phyloP scores from a whole-genome alignment of 1,284 basidiomycete species.

The Cryptococcus jaspeensis region DNA sequence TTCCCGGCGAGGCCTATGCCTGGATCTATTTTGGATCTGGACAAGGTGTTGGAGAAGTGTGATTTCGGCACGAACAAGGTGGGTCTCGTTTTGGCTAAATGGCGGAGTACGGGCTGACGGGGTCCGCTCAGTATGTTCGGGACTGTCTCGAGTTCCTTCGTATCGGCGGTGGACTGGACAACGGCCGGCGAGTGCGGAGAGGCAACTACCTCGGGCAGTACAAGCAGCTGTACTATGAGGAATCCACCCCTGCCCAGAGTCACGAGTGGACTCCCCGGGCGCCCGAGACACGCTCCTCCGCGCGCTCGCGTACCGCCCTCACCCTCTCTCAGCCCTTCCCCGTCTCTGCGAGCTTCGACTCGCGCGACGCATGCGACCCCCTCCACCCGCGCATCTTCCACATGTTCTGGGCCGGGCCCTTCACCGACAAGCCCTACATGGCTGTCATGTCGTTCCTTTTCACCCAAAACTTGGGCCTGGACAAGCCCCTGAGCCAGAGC shows the following conservation, averaged over 20 bases:
- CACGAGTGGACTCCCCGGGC: slow-evolving; percentile 30
- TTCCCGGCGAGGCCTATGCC: slow-evolving; percentile 75
- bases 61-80: slow-evolving; percentile 80
- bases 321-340: slow-evolving; percentile 34
- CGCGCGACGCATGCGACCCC: slow-evolving; percentile 61
- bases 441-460: slow-evolving; percentile 74
- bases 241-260: slow-evolving; percentile 33
- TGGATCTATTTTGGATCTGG: slow-evolving; percentile 79
- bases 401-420: slow-evolving; percentile 81
- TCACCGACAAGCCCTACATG: slow-evolving; percentile 80
- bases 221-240: slow-evolving; percentile 65
- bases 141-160: slow-evolving; percentile 73
- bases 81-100: slow-evolving; percentile 23
- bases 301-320: slow-evolving; percentile 37
- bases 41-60: slow-evolving; percentile 82
- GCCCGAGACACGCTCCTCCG: slow-evolving; percentile 17
- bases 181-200: slow-evolving; percentile 59
- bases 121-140: slow-evolving; percentile 62
- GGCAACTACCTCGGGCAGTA: slow-evolving; percentile 61
- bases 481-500: slow-evolving; percentile 45
- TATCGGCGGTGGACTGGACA: slow-evolving; percentile 65
- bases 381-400: slow-evolving; percentile 73
- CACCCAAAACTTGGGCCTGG: slow-evolving; percentile 74
- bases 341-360: slow-evolving; percentile 37
- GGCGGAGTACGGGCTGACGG: neutral